These are phyloP conservation scores for Fusarium palustre DNA, from an alignment of 2,329 filamentous ascomycete genomes.

Conservation along the genomic window DNA sequence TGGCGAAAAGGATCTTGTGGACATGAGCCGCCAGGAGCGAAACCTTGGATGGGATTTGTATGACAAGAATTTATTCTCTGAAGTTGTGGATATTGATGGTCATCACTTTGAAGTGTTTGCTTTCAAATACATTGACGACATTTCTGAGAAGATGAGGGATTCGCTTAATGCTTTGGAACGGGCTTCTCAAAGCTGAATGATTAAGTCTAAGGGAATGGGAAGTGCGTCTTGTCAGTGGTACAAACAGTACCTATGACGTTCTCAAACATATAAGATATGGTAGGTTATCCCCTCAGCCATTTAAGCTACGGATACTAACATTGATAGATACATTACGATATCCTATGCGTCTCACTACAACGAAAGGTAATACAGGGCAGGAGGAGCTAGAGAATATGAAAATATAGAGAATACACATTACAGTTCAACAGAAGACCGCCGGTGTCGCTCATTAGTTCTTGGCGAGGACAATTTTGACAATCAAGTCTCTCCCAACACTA, in stretches of 20 bases:
- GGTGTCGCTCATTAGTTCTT: conserved; percentile 12
- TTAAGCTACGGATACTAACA: neutral
- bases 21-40: conserved; percentile 56
- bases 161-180: conserved; percentile 38
- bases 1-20: conserved; percentile 52
- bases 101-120: conserved; percentile 64
- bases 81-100: conserved; percentile 62
- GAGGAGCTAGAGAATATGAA: too few species aligned
- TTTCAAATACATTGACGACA: conserved; percentile 45
- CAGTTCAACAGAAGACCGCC: neutral
- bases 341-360: too few species aligned
- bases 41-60: conserved; percentile 64
- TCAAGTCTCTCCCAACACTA: neutral
- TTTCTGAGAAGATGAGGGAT: conserved; percentile 44
- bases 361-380: neutral
- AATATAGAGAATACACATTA: neutral
- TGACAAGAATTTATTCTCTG: conserved; percentile 56
- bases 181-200: neutral
- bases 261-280: neutral
- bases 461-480: neutral
- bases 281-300: neutral
- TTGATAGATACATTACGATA: neutral
- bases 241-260: neutral
- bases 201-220: neutral
- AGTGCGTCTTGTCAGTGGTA: neutral